phyloP scores from a whole-genome alignment of 176 grass and related monocot species.

The Zizania latifolia region DNA sequence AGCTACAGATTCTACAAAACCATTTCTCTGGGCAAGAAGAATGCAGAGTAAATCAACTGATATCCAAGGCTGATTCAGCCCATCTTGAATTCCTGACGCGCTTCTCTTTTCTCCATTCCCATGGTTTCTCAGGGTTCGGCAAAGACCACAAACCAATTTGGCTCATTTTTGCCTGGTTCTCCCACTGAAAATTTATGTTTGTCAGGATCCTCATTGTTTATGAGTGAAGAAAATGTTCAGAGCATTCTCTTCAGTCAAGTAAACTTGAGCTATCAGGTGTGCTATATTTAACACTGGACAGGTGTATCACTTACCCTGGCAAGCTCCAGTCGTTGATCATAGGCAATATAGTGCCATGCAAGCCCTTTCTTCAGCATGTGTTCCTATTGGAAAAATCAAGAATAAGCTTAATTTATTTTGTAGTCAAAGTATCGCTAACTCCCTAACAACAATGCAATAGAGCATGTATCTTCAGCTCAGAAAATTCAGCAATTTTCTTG shows the following conservation, averaged over 20 bases:
- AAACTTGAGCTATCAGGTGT: neutral
- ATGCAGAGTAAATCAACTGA: neutral
- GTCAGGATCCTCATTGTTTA: neutral
- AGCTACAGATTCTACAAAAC: neutral
- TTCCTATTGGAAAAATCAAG: conserved; percentile 25
- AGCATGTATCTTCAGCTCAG: neutral
- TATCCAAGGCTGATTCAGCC: neutral
- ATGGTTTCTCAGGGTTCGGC: conserved; percentile 61
- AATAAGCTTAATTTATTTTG: neutral
- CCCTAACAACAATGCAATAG: neutral
- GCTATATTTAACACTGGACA: neutral
- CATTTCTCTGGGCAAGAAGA: neutral
- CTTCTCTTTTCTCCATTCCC: conserved; percentile 72
- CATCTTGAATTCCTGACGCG: conserved; percentile 7
- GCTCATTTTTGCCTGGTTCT: conserved; percentile 44
- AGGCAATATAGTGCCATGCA: conserved; percentile 72
- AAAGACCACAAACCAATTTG: conserved; percentile 52
- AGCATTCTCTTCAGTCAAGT: neutral
- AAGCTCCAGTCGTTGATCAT: conserved; percentile 54
- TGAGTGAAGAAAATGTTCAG: neutral
- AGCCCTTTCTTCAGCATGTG: conserved; percentile 83
- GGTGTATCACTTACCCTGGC: conserved; percentile 36
- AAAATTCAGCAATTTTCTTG: neutral
- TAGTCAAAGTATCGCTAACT: neutral
- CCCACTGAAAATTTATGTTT: conserved; percentile 54